A percentile compares a stretch with the other conserved stretches of the same genome.
Evolutionary conservation across 345 rosid genomes (phyloP).

Genomic region (Melastoma malabathricum): DNA sequence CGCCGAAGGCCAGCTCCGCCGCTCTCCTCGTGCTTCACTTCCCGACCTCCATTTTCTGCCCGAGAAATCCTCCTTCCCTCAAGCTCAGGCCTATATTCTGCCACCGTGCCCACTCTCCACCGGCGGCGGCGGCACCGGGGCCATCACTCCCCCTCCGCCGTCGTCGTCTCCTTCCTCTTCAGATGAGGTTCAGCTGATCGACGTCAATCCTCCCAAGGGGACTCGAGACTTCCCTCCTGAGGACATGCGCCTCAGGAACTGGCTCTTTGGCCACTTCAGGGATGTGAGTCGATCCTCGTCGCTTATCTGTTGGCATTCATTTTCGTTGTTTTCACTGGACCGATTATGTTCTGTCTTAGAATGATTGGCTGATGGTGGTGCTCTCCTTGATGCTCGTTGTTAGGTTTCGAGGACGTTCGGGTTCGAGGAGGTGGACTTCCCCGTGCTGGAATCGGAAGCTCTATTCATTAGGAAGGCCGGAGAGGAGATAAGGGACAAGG

Average conservation of each 20-base stretch:
- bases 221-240: conserved; percentile 93
- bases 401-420: conserved; percentile 70
- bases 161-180: conserved; percentile 15
- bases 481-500: conserved; percentile 92
- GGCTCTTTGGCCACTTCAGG: conserved; percentile 80
- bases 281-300: conserved; percentile 28
- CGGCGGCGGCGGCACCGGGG: conserved; percentile 46
- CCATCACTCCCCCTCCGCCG: conserved; percentile 17
- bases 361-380: neutral
- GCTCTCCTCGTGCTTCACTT: no score
- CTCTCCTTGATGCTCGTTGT: neutral
- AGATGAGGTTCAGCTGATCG: conserved; percentile 43
- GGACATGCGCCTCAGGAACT: conserved; percentile 83
- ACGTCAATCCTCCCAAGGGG: conserved; percentile 85
- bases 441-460: conserved; percentile 78
- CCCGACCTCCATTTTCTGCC: no score
- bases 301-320: neutral
- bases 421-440: conserved; percentile 84
- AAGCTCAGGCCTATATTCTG: no score
- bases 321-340: neutral
- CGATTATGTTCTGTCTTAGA: neutral
- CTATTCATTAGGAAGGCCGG: conserved; percentile 85
- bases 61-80: no score
- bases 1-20: no score
- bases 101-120: no score